phyloP scores from a whole-genome alignment of 2,329 filamentous ascomycete genomes.

The Cladosporium sp. region DNA sequence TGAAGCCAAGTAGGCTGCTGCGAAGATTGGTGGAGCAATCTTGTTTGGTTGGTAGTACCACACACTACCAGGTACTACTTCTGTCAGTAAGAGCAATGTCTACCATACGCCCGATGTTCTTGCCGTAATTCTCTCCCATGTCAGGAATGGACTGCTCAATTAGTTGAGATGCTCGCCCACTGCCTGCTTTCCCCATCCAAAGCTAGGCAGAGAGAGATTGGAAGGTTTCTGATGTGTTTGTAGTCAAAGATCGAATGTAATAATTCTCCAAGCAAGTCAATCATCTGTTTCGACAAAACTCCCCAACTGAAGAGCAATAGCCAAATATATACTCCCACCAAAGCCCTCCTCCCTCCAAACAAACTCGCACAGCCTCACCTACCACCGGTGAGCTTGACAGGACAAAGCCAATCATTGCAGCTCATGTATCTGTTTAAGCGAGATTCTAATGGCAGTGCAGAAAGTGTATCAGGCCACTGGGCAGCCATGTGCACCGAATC shows the following conservation, averaged over 20 bases:
- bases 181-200: too few species aligned
- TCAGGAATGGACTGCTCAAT: not conserved
- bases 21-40: conserved; percentile 51
- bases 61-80: conserved; percentile 6
- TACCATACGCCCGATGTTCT: too few species aligned
- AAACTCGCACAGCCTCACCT: not conserved
- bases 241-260: not conserved
- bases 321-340: not conserved
- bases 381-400: not conserved
- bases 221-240: too few species aligned
- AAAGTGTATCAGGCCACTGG: not conserved
- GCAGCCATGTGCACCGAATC: conserved; percentile 1
- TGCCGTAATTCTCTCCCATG: not conserved
- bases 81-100: not conserved
- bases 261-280: not conserved
- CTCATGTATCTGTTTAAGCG: not conserved
- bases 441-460: not conserved
- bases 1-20: conserved; percentile 18
- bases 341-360: too few species aligned
- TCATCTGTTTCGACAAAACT: too few species aligned
- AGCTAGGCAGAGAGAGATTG: too few species aligned
- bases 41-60: conserved; percentile 45
- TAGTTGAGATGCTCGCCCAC: not conserved
- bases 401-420: not conserved
- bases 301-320: too few species aligned